Conservation (phyloP, 1,139 yeast species). For the Blastobotrys arbuscula region DNA sequence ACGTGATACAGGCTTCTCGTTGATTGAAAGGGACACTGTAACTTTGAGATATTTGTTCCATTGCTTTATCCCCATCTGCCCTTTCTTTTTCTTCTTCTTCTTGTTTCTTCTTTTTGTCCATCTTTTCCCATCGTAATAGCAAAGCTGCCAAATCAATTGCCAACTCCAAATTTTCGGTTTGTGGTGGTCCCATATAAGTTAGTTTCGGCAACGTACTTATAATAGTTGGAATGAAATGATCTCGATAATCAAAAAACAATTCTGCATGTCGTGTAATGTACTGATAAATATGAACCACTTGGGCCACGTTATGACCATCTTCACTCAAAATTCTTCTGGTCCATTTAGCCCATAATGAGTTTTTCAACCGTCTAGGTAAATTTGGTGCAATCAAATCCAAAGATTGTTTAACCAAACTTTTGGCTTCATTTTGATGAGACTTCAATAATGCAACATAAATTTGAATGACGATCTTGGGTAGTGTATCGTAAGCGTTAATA, state of each 20-base stretch:
- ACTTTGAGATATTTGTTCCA: slow-evolving; percentile 17
- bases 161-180: slow-evolving; percentile 72
- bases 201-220: slow-evolving; percentile 94
- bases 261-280: slow-evolving; percentile 84
- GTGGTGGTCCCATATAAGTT: slow-evolving; percentile 74
- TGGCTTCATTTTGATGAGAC: slow-evolving; percentile 81
- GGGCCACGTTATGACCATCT: slow-evolving; percentile 77
- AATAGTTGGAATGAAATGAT: slow-evolving; percentile 81
- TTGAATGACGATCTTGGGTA: slow-evolving; percentile 82
- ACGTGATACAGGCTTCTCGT: slow-evolving; percentile 88
- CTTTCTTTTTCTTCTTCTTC: slow-evolving; percentile 8
- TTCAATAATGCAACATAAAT: slow-evolving; percentile 85
- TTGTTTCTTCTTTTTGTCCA: slow-evolving; percentile 30
- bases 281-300: slow-evolving; percentile 83
- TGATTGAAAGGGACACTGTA: slow-evolving; percentile 71
- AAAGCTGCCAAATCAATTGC: slow-evolving; percentile 89
- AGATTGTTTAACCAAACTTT: slow-evolving; percentile 80
- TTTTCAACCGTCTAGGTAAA: slow-evolving; percentile 61
- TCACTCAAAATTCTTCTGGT: slow-evolving; percentile 89
- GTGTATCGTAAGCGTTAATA: slow-evolving; percentile 84
- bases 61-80: slow-evolving; percentile 17
- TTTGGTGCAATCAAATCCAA: slow-evolving; percentile 87
- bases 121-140: slow-evolving; percentile 76
- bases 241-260: slow-evolving; percentile 78
- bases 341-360: slow-evolving; percentile 89